These are phyloP conservation scores for Aspergillus arachidicola DNA, from an alignment of 2,329 filamentous ascomycete genomes.

Conservation along the genomic window DNA sequence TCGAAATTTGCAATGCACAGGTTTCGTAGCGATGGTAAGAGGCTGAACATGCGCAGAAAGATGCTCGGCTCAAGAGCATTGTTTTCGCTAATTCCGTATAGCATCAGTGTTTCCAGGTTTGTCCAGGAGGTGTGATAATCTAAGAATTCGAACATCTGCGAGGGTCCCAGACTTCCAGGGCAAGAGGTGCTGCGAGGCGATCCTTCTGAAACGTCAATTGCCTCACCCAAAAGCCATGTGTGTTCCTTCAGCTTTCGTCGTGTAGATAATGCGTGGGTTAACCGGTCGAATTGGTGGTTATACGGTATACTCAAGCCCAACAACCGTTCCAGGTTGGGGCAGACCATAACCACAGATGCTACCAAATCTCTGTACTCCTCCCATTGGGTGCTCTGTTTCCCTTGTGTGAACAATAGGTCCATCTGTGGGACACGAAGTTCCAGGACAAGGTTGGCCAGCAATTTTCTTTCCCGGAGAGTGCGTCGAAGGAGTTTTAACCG, in stretches of 20 bases:
- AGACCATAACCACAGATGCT: constrained; percentile 61
- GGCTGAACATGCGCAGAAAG: constrained; percentile 56
- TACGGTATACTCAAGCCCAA: constrained; percentile 57
- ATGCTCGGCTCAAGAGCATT: constrained; percentile 56
- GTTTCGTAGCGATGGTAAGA: constrained; percentile 56
- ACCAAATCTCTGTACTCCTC: constrained; percentile 56
- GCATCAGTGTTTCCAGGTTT: constrained; percentile 55
- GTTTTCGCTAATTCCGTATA: constrained; percentile 50
- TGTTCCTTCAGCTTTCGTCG: constrained; percentile 57
- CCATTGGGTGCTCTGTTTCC: constrained; percentile 43
- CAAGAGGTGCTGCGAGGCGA: constrained; percentile 39
- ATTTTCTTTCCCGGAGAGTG: constrained; percentile 55
- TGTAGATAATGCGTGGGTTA: constrained; percentile 59
- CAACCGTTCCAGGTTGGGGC: constrained; percentile 59
- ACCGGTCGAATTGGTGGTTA: constrained; percentile 56
- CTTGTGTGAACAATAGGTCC: constrained; percentile 44
- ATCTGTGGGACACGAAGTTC: constrained; percentile 57
- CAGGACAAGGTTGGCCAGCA: constrained; percentile 55
- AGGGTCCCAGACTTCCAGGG: constrained; percentile 51
- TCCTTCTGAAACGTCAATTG: constrained; percentile 42
- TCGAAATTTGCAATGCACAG: constrained; percentile 59
- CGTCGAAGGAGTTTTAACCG: constrained; percentile 58
- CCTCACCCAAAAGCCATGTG: constrained; percentile 57
- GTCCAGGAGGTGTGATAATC: constrained; percentile 56
- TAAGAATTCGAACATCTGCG: constrained; percentile 56